Evolutionary conservation across 768 basidiomycete genomes (phyloP).

Genomic region (Russula ochroleuca): DNA sequence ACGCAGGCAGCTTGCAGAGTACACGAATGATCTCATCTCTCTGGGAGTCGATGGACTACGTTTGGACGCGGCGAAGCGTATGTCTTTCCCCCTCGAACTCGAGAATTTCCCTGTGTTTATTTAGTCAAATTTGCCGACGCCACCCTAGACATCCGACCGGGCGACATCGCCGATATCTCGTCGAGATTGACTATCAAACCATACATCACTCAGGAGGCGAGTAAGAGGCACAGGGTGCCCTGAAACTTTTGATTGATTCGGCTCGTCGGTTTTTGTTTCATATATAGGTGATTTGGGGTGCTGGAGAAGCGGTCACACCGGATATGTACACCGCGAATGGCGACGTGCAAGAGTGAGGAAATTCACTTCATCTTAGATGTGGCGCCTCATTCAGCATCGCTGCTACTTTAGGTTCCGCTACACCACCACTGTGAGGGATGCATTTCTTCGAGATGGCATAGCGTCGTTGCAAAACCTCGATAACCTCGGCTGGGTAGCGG

Average conservation of each 20-base stretch:
- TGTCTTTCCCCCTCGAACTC: conserved; percentile 15
- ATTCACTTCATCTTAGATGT: not conserved
- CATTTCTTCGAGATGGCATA: conserved; percentile 51
- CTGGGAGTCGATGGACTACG: conserved; percentile 61
- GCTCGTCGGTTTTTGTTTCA: not conserved
- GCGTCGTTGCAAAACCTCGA: conserved; percentile 50
- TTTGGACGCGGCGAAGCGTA: conserved; percentile 63
- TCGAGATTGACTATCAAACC: conserved; percentile 40
- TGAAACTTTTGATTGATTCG: not conserved
- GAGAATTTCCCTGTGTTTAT: no score
- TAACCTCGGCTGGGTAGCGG: conserved; percentile 52
- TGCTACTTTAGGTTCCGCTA: conserved; percentile 48
- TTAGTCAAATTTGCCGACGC: no score
- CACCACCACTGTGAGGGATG: conserved; percentile 46
- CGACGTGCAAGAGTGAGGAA: conserved; percentile 56
- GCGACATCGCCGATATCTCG: conserved; percentile 53
- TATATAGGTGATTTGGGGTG: conserved; percentile 37
- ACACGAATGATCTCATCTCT: conserved; percentile 56
- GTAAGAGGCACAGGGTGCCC: not conserved
- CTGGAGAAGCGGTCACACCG: conserved; percentile 51
- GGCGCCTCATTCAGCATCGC: not conserved
- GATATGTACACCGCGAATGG: conserved; percentile 54
- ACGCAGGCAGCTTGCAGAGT: conserved; percentile 48
- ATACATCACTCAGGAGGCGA: conserved; percentile 61
- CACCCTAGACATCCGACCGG: conserved; percentile 47